Evolutionary conservation across 179 eudicot species (phyloP).

Genomic region (Beta corolliflora): DNA sequence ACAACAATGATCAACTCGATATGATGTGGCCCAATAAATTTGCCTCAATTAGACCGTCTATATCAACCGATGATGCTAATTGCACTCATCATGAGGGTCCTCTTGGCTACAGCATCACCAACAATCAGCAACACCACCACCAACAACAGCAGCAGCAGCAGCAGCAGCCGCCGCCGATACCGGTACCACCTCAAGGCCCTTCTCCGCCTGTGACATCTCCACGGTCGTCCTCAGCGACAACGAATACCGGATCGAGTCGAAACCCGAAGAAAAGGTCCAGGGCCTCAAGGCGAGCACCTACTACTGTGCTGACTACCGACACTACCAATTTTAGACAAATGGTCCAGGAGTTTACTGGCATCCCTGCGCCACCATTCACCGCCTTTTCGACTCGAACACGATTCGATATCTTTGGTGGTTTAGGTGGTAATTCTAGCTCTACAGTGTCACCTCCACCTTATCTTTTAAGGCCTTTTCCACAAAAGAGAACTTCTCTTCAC

Average conservation of each 20-base stretch:
- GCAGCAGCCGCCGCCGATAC: not conserved
- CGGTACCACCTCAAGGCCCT: not conserved
- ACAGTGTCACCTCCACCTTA: slow-evolving; percentile 28
- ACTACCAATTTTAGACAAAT: slow-evolving; percentile 71
- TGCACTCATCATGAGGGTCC: not conserved
- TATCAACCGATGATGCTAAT: slow-evolving; percentile 22
- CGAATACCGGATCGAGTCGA: slow-evolving; percentile 15
- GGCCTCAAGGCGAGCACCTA: slow-evolving; percentile 77
- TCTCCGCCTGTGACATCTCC: not conserved
- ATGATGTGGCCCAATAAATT: slow-evolving; percentile 34
- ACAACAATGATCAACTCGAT: slow-evolving; percentile 16
- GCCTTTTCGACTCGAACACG: slow-evolving; percentile 29
- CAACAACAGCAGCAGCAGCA: too few relatives aligned
- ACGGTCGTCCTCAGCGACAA: not conserved
- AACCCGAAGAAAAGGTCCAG: slow-evolving; percentile 70
- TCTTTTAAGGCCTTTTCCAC: slow-evolving; percentile 49
- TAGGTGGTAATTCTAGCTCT: slow-evolving; percentile 13
- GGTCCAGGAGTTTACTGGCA: slow-evolving; percentile 89
- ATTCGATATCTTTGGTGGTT: slow-evolving; percentile 31
- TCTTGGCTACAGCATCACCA: not conserved
- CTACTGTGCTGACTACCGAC: slow-evolving; percentile 82
- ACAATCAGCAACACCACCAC: not conserved
- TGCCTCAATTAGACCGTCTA: slow-evolving; percentile 13
- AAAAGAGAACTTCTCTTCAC: slow-evolving; percentile 27
- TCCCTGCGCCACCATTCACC: slow-evolving; percentile 64